These are phyloP conservation scores for Umbellularia californica DNA, from an alignment of 164 flowering plant species.

Conservation along the genomic window DNA sequence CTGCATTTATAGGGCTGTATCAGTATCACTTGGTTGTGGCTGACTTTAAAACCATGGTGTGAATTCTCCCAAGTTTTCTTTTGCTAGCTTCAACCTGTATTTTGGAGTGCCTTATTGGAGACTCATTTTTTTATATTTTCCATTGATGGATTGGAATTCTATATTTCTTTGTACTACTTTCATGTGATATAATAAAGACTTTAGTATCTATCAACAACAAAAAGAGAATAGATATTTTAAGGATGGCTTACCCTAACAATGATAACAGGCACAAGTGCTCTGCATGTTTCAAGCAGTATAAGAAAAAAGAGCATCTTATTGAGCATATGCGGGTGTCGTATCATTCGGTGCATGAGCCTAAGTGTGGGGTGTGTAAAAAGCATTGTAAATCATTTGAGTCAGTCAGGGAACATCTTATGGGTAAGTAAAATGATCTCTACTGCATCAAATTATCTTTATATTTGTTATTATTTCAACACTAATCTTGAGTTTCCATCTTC, in stretches of 20 bases:
- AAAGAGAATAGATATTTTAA: neutral
- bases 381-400: conserved; percentile 68
- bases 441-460: neutral
- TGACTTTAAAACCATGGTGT: too few species aligned
- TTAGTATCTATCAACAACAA: too few species aligned
- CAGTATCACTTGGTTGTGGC: too few species aligned
- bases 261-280: conserved; percentile 58
- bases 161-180: too few species aligned
- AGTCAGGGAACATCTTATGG: conserved; percentile 56
- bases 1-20: too few species aligned
- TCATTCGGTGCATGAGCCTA: conserved; percentile 77
- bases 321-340: conserved; percentile 59
- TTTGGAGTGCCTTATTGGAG: too few species aligned
- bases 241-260: conserved; percentile 8
- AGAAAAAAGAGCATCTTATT: conserved; percentile 69
- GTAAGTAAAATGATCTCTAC: conserved; percentile 21
- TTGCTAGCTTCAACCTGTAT: too few species aligned
- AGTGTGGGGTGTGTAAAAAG: conserved; percentile 60
- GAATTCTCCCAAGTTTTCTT: too few species aligned
- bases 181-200: too few species aligned
- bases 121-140: too few species aligned
- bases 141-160: too few species aligned
- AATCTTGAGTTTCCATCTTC: neutral
- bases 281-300: conserved; percentile 74
- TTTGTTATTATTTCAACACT: neutral